Conservation (phyloP, 257 asterid species). For the Avicennia marina region DNA sequence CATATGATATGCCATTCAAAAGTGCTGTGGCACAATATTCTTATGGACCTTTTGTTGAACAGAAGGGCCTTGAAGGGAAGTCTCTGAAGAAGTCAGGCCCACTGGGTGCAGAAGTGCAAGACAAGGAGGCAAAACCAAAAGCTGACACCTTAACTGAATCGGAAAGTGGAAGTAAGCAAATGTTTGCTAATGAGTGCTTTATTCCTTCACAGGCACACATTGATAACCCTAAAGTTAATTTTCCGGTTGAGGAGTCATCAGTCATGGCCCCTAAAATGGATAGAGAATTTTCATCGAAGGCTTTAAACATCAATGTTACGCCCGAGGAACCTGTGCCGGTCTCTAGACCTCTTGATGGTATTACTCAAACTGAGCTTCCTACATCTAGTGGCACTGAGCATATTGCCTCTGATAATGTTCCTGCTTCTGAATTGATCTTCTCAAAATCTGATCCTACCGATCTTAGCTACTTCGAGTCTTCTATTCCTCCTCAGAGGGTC, state of each 20-base stretch:
- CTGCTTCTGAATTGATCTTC: slow-evolving; percentile 37
- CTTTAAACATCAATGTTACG: slow-evolving; percentile 26
- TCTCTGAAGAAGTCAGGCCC: slow-evolving; percentile 19
- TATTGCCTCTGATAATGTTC: slow-evolving; percentile 28
- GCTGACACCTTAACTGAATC: slow-evolving; percentile 26
- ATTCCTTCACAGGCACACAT: slow-evolving; percentile 11
- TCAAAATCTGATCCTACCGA: slow-evolving; percentile 49
- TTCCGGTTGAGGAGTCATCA: slow-evolving; percentile 35
- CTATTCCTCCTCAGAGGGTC: slow-evolving; percentile 54
- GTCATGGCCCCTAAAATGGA: slow-evolving; percentile 29
- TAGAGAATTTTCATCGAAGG: slow-evolving; percentile 30
- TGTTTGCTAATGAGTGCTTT: slow-evolving; percentile 27
- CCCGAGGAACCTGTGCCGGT: slow-evolving; percentile 35
- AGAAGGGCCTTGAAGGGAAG: slow-evolving; percentile 42
- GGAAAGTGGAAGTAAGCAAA: slow-evolving; percentile 29
- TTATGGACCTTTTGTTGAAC: slow-evolving; percentile 29
- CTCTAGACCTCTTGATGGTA: slow-evolving; percentile 42
- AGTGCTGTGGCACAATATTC: slow-evolving; percentile 20
- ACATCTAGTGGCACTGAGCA: slow-evolving; percentile 33
- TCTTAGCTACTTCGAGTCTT: slow-evolving; percentile 50
- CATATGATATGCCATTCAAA: slow-evolving; percentile 20
- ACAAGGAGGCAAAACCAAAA: slow-evolving; percentile 33
- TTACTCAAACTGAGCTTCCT: slow-evolving; percentile 28
- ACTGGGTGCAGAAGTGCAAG: slow-evolving; percentile 26
- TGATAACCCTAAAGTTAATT: slow-evolving; percentile 31